Conservation (phyloP, 2,329 filamentous ascomycete genomes). For the Westerdykella ornata region DNA sequence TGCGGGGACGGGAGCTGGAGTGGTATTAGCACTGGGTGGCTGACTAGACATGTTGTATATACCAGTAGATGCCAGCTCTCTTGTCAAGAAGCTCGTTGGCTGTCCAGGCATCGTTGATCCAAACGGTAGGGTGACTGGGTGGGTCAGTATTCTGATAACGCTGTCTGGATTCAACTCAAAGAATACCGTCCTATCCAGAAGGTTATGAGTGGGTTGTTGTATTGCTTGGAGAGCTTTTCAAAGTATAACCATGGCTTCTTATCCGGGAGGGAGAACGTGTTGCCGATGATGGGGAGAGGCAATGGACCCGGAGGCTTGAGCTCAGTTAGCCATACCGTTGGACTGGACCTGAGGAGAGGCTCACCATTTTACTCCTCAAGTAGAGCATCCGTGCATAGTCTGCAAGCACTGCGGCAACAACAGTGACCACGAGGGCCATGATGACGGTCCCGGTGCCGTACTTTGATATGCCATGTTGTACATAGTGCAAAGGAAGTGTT, state of each 20-base stretch:
- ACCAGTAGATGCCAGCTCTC: constrained; percentile 47
- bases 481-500: constrained; percentile 21
- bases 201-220: constrained; percentile 48
- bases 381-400: constrained; percentile 49
- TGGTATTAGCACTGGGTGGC: too few species aligned
- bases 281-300: constrained; percentile 50
- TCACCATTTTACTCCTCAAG: constrained; percentile 44
- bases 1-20: constrained; percentile 37
- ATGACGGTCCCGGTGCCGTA: constrained; percentile 21
- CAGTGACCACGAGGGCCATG: constrained; percentile 18
- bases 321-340: constrained; percentile 3
- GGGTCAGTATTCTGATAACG: constrained; percentile 34
- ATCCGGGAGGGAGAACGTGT: constrained; percentile 50
- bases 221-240: constrained; percentile 47
- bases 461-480: constrained; percentile 29
- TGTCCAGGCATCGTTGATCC: constrained; percentile 43
- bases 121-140: constrained; percentile 33
- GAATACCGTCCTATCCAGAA: constrained; percentile 45
- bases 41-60: too few species aligned
- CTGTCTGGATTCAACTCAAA: constrained; percentile 1
- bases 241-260: constrained; percentile 55
- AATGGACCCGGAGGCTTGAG: constrained; percentile 49
- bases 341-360: background rate
- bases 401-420: constrained; percentile 19
- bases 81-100: constrained; percentile 51